Conservation (phyloP, 768 basidiomycete species). For the Krasilnikovozyma curviuscula region DNA sequence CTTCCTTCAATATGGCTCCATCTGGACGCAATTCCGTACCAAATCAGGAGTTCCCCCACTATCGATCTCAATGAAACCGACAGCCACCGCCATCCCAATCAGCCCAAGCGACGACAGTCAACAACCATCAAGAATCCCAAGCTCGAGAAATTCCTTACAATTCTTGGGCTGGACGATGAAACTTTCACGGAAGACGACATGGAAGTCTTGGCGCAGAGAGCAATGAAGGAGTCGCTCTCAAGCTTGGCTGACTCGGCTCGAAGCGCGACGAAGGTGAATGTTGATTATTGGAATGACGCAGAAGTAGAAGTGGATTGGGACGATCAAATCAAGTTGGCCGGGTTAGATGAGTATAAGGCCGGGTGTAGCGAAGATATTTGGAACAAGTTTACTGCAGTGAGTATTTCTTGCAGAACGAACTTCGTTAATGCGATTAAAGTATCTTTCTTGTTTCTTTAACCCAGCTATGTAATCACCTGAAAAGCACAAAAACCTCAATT, state of each 20-base stretch:
- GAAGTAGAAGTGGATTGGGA: slow-evolving; percentile 48
- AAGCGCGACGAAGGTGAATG: neutral
- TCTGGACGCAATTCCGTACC: no score
- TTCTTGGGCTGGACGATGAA: neutral
- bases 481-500: slow-evolving; percentile 69
- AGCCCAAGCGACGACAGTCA: neutral
- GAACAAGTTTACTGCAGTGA: slow-evolving; percentile 4
- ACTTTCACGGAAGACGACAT: slow-evolving; percentile 27
- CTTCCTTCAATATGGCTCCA: no score
- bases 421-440: neutral
- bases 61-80: no score
- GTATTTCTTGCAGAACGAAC: neutral
- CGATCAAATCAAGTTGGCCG: slow-evolving; percentile 67
- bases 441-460: slow-evolving; percentile 48
- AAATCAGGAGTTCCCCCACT: no score
- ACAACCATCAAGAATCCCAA: neutral
- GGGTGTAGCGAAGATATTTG: slow-evolving; percentile 41
- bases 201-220: neutral
- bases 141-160: neutral
- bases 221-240: neutral
- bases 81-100: no score
- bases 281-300: slow-evolving; percentile 37
- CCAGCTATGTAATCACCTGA: slow-evolving; percentile 65
- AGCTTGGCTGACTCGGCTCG: neutral
- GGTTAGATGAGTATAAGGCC: slow-evolving; percentile 49